Percentiles rank a stretch among this genome's conserved stretches.
These are phyloP conservation scores for Terana coerulea DNA, from an alignment of 768 basidiomycete genomes.

Conservation along the genomic window DNA sequence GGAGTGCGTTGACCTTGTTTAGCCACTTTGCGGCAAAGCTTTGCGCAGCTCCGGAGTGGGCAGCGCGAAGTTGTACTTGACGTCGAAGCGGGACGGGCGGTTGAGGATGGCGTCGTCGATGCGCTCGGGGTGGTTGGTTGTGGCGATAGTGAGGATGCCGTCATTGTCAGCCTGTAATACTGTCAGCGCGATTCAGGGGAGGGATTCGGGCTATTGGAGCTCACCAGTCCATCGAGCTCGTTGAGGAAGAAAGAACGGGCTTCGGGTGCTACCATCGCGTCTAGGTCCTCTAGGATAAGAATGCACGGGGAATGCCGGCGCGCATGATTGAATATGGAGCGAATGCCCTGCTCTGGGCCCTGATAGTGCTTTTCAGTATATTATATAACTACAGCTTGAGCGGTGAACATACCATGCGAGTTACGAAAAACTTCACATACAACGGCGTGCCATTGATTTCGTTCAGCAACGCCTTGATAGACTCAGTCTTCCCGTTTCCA, in stretches of 20 bases:
- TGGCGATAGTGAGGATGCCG: conserved; percentile 35
- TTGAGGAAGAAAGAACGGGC: conserved; percentile 43
- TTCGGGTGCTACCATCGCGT: conserved; percentile 35
- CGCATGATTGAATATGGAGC: conserved; percentile 34
- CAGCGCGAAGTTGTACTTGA: conserved; percentile 38
- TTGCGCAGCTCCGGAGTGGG: conserved; percentile 30
- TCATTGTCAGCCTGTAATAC: conserved; percentile 34
- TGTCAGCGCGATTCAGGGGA: background rate
- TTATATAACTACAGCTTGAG: background rate
- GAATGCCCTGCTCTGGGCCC: conserved; percentile 27
- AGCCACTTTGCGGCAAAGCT: conserved; percentile 38
- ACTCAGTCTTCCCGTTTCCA: conserved; percentile 39
- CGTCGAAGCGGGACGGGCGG: conserved; percentile 40
- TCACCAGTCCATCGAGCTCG: conserved; percentile 26
- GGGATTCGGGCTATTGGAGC: background rate
- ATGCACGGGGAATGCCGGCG: conserved; percentile 27
- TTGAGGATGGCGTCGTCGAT: conserved; percentile 39
- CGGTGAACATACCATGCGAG: conserved; percentile 21
- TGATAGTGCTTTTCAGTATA: background rate
- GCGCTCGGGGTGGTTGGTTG: conserved; percentile 40
- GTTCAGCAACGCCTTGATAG: conserved; percentile 28
- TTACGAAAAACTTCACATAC: conserved; percentile 39
- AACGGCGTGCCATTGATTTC: conserved; percentile 28
- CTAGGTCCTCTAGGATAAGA: conserved; percentile 41
- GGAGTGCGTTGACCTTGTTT: conserved; percentile 25